These are phyloP conservation scores for Blastobotrys aristatus DNA, from an alignment of 1,139 yeast species.

Conservation along the genomic window DNA sequence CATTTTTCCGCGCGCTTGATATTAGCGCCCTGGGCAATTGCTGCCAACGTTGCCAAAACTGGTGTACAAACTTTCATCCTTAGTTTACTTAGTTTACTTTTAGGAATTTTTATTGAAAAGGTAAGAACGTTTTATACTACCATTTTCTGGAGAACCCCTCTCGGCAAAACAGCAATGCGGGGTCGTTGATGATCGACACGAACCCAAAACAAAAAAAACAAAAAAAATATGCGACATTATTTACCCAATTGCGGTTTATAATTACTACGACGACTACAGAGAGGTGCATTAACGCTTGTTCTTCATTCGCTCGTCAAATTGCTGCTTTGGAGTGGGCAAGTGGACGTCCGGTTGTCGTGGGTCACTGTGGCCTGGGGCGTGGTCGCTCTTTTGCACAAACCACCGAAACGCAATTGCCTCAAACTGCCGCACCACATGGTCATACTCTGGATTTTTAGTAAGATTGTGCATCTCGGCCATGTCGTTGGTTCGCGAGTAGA, in stretches of 20 bases:
- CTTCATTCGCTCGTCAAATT: background rate
- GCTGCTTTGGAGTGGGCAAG: background rate
- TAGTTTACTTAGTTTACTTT: background rate
- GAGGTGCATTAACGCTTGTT: no score
- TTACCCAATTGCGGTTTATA: background rate
- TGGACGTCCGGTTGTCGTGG: background rate
- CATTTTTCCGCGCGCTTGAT: background rate
- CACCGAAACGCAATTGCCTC: background rate
- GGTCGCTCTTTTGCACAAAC: background rate
- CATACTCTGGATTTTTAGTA: background rate
- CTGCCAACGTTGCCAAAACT: background rate
- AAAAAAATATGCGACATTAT: background rate
- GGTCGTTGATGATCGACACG: background rate
- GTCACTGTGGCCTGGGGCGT: background rate
- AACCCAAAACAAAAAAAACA: no score
- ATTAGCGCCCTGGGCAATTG: background rate
- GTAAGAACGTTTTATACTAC: background rate
- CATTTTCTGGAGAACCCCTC: background rate
- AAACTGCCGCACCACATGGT: background rate
- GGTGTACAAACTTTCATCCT: background rate
- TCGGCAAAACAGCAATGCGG: background rate
- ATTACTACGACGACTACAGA: no score
- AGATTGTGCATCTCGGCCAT: constrained; percentile 1
- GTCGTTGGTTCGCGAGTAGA: background rate
- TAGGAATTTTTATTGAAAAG: no score